These are phyloP conservation scores for Yarrowia sp. DNA, from an alignment of 805 yeast species.

Conservation along the genomic window DNA sequence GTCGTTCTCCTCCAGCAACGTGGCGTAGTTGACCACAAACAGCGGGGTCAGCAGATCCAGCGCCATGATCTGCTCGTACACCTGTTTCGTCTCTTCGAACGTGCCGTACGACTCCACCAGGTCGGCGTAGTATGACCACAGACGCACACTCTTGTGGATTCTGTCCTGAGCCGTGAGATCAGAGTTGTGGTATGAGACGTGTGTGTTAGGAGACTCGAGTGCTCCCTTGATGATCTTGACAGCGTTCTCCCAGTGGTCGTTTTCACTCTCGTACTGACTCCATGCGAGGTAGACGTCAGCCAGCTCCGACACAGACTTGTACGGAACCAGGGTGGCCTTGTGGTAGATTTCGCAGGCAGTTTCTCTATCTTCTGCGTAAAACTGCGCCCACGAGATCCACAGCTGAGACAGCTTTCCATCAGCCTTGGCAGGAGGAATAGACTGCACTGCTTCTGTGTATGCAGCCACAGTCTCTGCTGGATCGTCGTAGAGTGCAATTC, in stretches of 20 bases:
- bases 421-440: slow-evolving; percentile 59
- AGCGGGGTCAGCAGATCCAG: slow-evolving; percentile 68
- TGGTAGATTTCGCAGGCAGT: slow-evolving; percentile 63
- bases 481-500: slow-evolving; percentile 50
- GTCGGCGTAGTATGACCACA: slow-evolving; percentile 77
- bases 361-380: slow-evolving; percentile 59
- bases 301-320: slow-evolving; percentile 57
- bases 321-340: slow-evolving; percentile 71
- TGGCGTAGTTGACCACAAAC: slow-evolving; percentile 64
- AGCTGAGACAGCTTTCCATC: slow-evolving; percentile 48
- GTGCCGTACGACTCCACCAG: slow-evolving; percentile 47
- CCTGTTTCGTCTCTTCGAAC: slow-evolving; percentile 41
- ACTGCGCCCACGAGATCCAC: slow-evolving; percentile 68
- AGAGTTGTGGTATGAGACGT: slow-evolving; percentile 38
- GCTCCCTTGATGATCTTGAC: slow-evolving; percentile 46
- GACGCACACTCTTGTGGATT: slow-evolving; percentile 55
- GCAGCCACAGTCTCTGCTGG: slow-evolving; percentile 49
- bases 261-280: slow-evolving; percentile 62
- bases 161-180: slow-evolving; percentile 49
- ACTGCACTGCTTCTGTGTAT: slow-evolving; percentile 62
- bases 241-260: slow-evolving; percentile 49
- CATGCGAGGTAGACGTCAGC: slow-evolving; percentile 71
- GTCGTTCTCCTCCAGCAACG: slow-evolving; percentile 51
- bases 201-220: slow-evolving; percentile 38
- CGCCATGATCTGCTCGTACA: slow-evolving; percentile 55